Conservation (phyloP, 179 eudicot species). For the Beta corolliflora region DNA sequence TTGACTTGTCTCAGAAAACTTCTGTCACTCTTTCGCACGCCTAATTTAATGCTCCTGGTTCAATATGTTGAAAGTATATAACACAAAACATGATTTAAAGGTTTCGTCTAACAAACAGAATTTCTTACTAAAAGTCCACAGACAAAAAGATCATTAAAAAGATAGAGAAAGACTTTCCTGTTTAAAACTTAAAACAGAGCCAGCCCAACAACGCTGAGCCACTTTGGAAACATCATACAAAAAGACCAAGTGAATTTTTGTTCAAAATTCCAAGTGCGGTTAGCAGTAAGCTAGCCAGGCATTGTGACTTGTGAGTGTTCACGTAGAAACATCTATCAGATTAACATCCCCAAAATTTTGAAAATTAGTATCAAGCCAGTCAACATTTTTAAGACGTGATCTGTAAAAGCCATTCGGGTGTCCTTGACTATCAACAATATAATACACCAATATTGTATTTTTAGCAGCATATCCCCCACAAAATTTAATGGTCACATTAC, state of each 20-base stretch:
- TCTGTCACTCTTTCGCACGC: not conserved
- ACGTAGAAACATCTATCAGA: not conserved
- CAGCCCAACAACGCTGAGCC: not conserved
- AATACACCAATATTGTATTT: not conserved
- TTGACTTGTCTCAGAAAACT: not conserved
- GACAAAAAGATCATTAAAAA: not conserved
- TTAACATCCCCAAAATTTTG: not conserved
- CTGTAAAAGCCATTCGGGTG: not conserved
- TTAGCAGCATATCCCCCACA: not conserved
- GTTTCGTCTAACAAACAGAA: not conserved
- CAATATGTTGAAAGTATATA: not conserved
- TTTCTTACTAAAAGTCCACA: not conserved
- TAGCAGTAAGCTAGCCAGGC: not conserved
- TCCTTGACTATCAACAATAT: not conserved
- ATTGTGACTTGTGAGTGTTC: not conserved
- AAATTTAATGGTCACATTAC: not conserved
- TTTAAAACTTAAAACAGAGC: not conserved
- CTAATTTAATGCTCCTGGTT: not conserved
- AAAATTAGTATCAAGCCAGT: not conserved
- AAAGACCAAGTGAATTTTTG: not conserved
- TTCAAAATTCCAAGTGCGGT: not conserved
- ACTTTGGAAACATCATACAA: not conserved
- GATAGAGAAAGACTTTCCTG: not conserved
- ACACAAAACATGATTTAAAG: too few relatives aligned
- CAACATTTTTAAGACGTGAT: not conserved